Evolutionary conservation across 352 stramenopile species (phyloP).

Genomic region (Globisporangium solare): DNA sequence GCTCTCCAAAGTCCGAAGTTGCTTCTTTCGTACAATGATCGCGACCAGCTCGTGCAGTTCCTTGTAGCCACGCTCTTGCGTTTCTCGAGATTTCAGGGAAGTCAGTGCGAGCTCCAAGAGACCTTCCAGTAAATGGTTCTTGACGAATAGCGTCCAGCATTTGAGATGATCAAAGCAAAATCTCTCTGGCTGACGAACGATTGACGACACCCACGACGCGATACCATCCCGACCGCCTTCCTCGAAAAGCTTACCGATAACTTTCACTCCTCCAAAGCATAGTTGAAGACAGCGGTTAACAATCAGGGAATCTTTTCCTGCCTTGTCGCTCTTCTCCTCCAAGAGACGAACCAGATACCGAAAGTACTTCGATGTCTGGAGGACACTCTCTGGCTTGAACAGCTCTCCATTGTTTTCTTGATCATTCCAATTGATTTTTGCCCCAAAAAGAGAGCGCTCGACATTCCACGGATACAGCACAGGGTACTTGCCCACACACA

Average conservation of each 20-base stretch:
- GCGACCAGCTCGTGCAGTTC: slow-evolving; percentile 44
- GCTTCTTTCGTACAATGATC: slow-evolving; percentile 37
- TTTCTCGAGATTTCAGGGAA: slow-evolving; percentile 22
- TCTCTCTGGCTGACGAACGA: slow-evolving; percentile 39
- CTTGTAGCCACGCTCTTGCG: slow-evolving; percentile 19
- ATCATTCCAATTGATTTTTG: slow-evolving; percentile 32
- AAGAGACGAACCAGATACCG: slow-evolving; percentile 64
- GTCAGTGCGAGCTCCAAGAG: slow-evolving; percentile 50
- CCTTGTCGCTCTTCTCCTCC: slow-evolving; percentile 34
- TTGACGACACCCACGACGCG: slow-evolving; percentile 34
- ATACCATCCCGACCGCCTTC: slow-evolving; percentile 20
- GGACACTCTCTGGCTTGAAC: slow-evolving; percentile 31
- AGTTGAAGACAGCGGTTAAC: slow-evolving; percentile 63
- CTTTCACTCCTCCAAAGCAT: slow-evolving; percentile 42
- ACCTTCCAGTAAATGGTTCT: slow-evolving; percentile 35
- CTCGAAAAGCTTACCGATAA: slow-evolving; percentile 54
- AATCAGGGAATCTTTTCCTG: slow-evolving; percentile 40
- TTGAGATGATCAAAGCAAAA: slow-evolving; percentile 49
- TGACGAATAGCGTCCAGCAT: slow-evolving; percentile 56
- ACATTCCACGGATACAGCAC: slow-evolving; percentile 79
- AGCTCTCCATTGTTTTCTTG: slow-evolving; percentile 25
- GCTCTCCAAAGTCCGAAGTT: slow-evolving; percentile 31
- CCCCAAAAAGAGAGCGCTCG: slow-evolving; percentile 70
- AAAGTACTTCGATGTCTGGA: slow-evolving; percentile 65
- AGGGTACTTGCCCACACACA: slow-evolving; percentile 70